Percentiles rank a stretch among this genome's conserved stretches.
phyloP scores from a whole-genome alignment of 768 basidiomycete species.

The Harrya chromipes region DNA sequence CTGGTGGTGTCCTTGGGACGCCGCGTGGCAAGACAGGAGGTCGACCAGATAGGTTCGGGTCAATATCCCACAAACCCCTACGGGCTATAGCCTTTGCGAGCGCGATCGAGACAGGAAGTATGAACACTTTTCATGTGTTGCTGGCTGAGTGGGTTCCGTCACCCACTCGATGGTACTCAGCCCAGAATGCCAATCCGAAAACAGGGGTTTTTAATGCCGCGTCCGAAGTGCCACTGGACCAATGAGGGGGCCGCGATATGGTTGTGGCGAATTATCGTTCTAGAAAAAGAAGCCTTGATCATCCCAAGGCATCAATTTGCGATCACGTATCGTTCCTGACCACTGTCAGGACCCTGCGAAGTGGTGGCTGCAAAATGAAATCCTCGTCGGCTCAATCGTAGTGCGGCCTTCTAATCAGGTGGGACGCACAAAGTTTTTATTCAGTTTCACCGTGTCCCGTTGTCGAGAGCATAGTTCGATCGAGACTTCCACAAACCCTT shows the following conservation, averaged over 20 bases:
- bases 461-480: background rate
- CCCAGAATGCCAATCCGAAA: background rate
- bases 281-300: slow-evolving; percentile 9
- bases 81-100: background rate
- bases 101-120: background rate
- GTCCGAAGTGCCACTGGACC: slow-evolving; percentile 14
- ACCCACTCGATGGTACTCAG: too few relatives aligned
- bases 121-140: background rate
- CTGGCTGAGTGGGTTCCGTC: background rate
- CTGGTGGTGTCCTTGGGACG: background rate
- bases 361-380: slow-evolving; percentile 2
- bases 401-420: slow-evolving; percentile 6
- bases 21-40: slow-evolving; percentile 15
- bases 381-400: background rate
- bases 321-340: slow-evolving; percentile 13
- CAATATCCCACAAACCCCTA: background rate
- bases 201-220: slow-evolving; percentile 9
- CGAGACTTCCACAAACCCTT: background rate
- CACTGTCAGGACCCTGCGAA: slow-evolving; percentile 12
- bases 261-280: slow-evolving; percentile 5
- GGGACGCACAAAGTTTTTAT: background rate
- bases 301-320: slow-evolving; percentile 1
- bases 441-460: background rate
- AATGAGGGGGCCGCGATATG: slow-evolving; percentile 19
- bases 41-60: background rate